Percentiles rank a stretch among this genome's conserved stretches.
These are phyloP conservation scores for Vitis cinerea DNA, from an alignment of 164 flowering plant genomes.

Conservation along the genomic window DNA sequence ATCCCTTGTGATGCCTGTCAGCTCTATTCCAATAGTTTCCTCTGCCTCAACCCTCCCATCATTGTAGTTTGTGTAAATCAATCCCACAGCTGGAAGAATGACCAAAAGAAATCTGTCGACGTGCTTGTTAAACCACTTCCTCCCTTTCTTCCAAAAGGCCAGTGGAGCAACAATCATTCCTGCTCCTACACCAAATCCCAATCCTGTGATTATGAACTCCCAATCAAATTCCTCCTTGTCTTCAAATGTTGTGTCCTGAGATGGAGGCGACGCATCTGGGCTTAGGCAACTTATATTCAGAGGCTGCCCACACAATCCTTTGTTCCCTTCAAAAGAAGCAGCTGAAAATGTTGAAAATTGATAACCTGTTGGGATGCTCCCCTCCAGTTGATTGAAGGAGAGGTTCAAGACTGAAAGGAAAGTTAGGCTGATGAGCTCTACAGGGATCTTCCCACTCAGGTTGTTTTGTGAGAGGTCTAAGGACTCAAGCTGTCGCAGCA, in stretches of 20 bases:
- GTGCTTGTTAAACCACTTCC: constrained; percentile 31
- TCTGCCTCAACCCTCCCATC: constrained; percentile 18
- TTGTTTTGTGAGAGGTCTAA: no score
- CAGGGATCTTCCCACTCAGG: no score
- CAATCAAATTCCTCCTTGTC: no score
- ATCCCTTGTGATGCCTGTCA: constrained; percentile 16
- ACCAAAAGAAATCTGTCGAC: constrained; percentile 23
- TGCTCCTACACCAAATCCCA: no score
- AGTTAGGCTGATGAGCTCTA: no score
- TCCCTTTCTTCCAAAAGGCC: constrained; percentile 33
- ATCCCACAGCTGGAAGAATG: constrained; percentile 28
- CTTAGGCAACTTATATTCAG: no score
- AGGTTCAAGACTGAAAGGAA: constrained; percentile 15
- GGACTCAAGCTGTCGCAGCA: no score
- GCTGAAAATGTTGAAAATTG: no score
- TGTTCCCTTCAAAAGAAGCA: constrained; percentile 19
- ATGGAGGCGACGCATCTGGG: no score
- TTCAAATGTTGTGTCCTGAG: no score
- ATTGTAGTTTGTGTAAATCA: constrained; percentile 17
- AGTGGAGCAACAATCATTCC: constrained; percentile 22
- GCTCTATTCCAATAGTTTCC: constrained; percentile 23
- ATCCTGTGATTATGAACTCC: no score
- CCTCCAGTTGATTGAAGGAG: constrained; percentile 34
- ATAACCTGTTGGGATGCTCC: constrained; percentile 25
- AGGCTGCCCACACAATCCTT: constrained; percentile 40